Conservation (phyloP, 345 rosid species). For the Citrus maxima region DNA sequence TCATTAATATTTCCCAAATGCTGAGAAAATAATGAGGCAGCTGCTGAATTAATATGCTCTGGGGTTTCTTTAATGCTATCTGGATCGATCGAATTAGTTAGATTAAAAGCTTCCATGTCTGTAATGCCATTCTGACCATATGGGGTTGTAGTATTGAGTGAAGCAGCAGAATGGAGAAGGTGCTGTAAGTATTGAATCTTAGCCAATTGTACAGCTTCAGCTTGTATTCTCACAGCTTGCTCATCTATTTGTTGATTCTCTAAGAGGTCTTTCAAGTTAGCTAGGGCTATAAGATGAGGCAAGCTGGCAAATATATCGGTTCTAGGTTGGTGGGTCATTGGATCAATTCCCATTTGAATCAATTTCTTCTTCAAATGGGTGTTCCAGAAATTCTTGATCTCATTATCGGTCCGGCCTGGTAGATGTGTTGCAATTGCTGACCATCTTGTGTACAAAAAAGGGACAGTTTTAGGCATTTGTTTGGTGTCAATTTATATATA, state of each 20-base stretch:
- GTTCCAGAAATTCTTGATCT: constrained; percentile 72
- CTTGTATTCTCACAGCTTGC: constrained; percentile 47
- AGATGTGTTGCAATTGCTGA: constrained; percentile 63
- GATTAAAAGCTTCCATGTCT: constrained; percentile 36
- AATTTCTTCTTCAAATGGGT: constrained; percentile 69
- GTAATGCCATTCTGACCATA: constrained; percentile 26
- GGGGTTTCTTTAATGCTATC: constrained; percentile 10
- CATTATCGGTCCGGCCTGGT: constrained; percentile 67
- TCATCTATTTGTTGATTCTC: constrained; percentile 39
- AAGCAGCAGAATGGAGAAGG: constrained; percentile 40
- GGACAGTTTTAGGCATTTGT: background rate
- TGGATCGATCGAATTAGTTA: constrained; percentile 16
- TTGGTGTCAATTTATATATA: background rate
- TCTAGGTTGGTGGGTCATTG: constrained; percentile 76
- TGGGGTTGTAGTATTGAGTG: constrained; percentile 5
- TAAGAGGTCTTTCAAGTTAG: constrained; percentile 44
- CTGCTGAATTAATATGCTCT: background rate
- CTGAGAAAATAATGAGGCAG: constrained; percentile 15
- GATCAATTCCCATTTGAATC: constrained; percentile 82
- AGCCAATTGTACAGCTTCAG: constrained; percentile 48
- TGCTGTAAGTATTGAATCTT: constrained; percentile 46
- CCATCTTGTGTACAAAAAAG: constrained; percentile 38
- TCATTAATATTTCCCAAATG: constrained; percentile 18
- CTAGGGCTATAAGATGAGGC: constrained; percentile 59
- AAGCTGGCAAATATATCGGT: constrained; percentile 52